Evolutionary conservation across 345 rosid genomes (phyloP).

Genomic region (Lagerstroemia speciosa): DNA sequence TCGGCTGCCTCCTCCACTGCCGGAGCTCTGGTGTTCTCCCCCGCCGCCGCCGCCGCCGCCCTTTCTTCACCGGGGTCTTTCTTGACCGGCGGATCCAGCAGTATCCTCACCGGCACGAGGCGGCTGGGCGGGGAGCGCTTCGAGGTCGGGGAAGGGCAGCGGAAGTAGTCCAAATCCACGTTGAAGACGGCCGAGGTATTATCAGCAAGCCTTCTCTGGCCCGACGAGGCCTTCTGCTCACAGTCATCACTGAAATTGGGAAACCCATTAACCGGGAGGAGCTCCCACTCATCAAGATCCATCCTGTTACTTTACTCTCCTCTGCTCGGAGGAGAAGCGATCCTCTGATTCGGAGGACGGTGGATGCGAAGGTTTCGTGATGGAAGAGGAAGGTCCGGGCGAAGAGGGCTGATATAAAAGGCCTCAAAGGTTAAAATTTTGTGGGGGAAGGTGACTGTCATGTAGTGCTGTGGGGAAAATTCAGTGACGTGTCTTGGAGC

Average conservation of each 20-base stretch:
- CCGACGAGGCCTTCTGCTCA: conserved; percentile 12
- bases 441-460: conserved; percentile 2
- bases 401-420: no score
- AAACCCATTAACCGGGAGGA: conserved; percentile 46
- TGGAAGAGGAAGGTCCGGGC: conserved; percentile 1
- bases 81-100: conserved; percentile 37
- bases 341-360: no score
- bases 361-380: not conserved
- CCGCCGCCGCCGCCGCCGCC: conserved; percentile 13
- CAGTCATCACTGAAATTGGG: conserved; percentile 35
- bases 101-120: conserved; percentile 55
- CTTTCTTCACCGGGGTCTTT: conserved; percentile 22
- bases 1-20: conserved; percentile 28
- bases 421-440: not conserved
- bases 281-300: conserved; percentile 96
- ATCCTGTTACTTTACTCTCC: conserved; percentile 13
- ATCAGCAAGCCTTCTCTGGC: conserved; percentile 21
- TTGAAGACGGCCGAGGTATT: conserved; percentile 28
- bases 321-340: no score
- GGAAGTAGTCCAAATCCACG: conserved; percentile 45
- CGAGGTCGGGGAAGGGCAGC: conserved; percentile 42
- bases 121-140: conserved; percentile 20
- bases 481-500: conserved; percentile 20
- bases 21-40: not conserved
- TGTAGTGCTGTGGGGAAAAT: conserved; percentile 19